Evolutionary conservation across 805 yeast genomes (phyloP).

Genomic region (Kuraishia hungarica): DNA sequence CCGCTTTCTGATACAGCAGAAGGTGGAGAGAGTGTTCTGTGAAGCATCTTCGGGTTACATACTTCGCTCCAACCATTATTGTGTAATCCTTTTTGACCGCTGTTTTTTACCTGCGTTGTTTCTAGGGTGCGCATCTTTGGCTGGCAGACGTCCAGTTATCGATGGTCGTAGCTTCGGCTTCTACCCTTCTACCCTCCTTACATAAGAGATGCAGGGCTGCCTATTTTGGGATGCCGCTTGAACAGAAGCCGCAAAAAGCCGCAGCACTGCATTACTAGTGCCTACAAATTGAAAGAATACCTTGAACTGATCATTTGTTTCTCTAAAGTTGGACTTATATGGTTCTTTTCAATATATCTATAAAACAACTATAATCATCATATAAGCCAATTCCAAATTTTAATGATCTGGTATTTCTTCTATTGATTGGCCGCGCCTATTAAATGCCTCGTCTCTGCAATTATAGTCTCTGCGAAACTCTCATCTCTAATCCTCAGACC

Average conservation of each 20-base stretch:
- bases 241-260: neutral
- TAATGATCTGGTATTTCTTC: no score
- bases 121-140: no score
- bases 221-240: neutral
- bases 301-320: no score
- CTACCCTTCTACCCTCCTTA: neutral
- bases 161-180: no score
- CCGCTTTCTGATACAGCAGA: no score
- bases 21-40: no score
- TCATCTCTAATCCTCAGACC: constrained; percentile 21
- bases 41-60: no score
- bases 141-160: no score
- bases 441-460: constrained; percentile 1
- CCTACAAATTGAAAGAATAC: neutral
- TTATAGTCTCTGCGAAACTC: neutral
- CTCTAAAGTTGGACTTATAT: neutral
- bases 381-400: neutral
- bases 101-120: no score
- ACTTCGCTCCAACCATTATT: no score
- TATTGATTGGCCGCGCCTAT: neutral
- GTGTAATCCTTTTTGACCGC: no score
- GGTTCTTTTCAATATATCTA: neutral
- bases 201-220: neutral
- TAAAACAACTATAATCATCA: neutral
- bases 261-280: neutral